A percentile compares a stretch with the other conserved stretches of the same genome.
These are phyloP conservation scores for Tricholoma sp. DNA, from an alignment of 768 basidiomycete species.

Conservation along the genomic window DNA sequence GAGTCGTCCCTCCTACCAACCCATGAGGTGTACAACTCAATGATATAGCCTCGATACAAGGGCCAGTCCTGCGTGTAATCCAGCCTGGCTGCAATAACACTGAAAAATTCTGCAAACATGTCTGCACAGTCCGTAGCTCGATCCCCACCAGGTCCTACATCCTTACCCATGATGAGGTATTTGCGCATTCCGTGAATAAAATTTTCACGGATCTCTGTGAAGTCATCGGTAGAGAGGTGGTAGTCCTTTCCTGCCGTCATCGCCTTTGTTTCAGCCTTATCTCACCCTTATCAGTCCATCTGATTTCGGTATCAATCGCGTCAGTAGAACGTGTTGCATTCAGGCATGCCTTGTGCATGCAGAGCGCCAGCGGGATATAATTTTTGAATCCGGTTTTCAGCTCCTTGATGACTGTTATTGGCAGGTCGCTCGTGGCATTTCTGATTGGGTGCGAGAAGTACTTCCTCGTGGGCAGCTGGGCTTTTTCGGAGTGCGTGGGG, in stretches of 20 bases:
- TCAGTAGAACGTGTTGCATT: neutral
- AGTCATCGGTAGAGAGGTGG: neutral
- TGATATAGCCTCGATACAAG: neutral
- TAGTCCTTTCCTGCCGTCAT: neutral
- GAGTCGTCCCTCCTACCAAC: neutral
- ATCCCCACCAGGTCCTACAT: neutral
- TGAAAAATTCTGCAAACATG: neutral
- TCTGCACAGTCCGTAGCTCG: neutral
- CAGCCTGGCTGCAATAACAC: neutral
- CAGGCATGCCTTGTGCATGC: neutral
- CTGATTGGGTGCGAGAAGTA: neutral
- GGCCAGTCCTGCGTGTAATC: neutral
- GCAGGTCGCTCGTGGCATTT: neutral
- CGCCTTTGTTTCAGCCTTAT: neutral
- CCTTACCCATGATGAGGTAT: neutral
- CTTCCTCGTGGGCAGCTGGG: neutral
- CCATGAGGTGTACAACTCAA: neutral
- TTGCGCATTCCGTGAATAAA: neutral
- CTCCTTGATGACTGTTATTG: neutral
- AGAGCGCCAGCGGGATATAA: neutral
- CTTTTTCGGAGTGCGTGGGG: neutral
- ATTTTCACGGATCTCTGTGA: neutral
- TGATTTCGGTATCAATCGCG: neutral
- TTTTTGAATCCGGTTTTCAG: neutral
- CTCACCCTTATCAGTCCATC: neutral